Evolutionary conservation across 257 asterid genomes (phyloP).

Genomic region (Leonotis leonurus): DNA sequence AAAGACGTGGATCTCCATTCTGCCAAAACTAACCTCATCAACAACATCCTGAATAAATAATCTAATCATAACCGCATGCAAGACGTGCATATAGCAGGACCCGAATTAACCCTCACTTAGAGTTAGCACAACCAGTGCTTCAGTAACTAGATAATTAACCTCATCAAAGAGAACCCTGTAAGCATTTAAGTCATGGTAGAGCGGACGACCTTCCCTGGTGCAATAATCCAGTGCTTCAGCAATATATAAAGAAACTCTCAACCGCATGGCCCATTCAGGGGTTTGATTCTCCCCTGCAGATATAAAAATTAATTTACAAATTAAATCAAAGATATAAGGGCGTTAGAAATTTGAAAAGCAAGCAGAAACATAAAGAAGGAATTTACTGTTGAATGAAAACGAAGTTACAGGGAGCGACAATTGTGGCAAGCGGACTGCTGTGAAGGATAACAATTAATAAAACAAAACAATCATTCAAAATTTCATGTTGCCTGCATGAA

Average conservation of each 20-base stretch:
- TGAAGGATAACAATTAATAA: not conserved
- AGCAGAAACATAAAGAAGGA: not conserved
- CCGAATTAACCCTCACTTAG: not conserved
- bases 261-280: constrained; percentile 98
- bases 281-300: constrained; percentile 93
- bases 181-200: constrained; percentile 96
- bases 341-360: not conserved
- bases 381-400: too few relatives aligned
- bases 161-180: constrained; percentile 96
- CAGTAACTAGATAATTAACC: constrained; percentile 37
- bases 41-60: constrained; percentile 6
- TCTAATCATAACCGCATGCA: not conserved
- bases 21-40: constrained; percentile 34
- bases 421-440: not conserved
- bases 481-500: not conserved
- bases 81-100: not conserved
- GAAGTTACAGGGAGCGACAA: too few relatives aligned
- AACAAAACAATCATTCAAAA: not conserved
- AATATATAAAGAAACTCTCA: constrained; percentile 86
- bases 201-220: constrained; percentile 85
- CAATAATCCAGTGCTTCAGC: constrained; percentile 97
- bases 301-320: constrained; percentile 7
- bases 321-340: constrained; percentile 1
- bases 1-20: constrained; percentile 94
- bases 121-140: constrained; percentile 9